Evolutionary conservation across 2,329 filamentous ascomycete genomes (phyloP).

Genomic region (Ascochyta lentis): DNA sequence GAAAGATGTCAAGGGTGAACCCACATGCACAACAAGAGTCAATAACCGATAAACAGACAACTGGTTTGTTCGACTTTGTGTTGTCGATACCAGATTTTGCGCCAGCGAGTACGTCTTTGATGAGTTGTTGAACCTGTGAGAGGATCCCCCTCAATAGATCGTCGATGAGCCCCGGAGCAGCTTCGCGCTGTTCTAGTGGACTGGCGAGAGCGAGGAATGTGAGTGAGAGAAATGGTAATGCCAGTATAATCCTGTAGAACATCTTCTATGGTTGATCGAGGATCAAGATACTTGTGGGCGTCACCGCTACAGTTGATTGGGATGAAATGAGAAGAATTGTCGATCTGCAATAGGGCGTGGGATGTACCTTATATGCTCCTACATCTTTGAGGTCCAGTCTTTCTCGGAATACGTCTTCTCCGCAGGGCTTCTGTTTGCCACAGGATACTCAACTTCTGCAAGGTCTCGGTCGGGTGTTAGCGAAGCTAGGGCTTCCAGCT

Average conservation of each 20-base stretch:
- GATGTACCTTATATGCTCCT: neutral
- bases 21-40: conserved; percentile 43
- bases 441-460: neutral
- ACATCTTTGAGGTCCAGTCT: conserved; percentile 1
- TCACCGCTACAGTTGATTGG: neutral
- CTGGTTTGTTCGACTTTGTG: conserved; percentile 30
- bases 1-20: conserved; percentile 7
- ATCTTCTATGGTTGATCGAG: conserved; percentile 12
- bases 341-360: neutral
- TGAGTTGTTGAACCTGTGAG: conserved; percentile 24
- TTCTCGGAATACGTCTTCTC: neutral
- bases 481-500: conserved; percentile 7
- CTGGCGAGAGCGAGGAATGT: conserved; percentile 24
- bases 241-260: conserved; percentile 22
- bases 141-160: conserved; percentile 31
- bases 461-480: neutral
- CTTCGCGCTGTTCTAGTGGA: conserved; percentile 31
- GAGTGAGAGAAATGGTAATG: conserved; percentile 27
- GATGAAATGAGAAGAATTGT: neutral
- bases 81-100: conserved; percentile 35
- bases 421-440: neutral
- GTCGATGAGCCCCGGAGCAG: conserved; percentile 33
- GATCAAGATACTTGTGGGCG: neutral
- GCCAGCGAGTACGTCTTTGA: conserved; percentile 40
- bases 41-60: conserved; percentile 25